A percentile compares a stretch with the other conserved stretches of the same genome.
phyloP scores from a whole-genome alignment of 2,329 filamentous ascomycete genomes.

The Shiraia sp. region DNA sequence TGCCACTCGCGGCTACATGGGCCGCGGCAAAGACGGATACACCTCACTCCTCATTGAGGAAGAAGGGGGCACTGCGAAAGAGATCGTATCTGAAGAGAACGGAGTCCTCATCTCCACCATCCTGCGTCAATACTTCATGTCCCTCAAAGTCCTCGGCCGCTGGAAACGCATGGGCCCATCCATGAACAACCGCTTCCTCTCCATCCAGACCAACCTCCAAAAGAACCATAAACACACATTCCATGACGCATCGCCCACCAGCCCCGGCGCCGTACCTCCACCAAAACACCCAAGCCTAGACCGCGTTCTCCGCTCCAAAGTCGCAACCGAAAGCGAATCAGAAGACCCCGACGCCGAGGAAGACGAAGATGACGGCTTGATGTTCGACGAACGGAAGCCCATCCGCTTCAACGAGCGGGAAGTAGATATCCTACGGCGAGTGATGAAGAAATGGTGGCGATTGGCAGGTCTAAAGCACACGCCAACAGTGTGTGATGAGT shows the following conservation, averaged over 20 bases:
- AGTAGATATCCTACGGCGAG: slow-evolving; percentile 68
- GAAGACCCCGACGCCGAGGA: slow-evolving; percentile 43
- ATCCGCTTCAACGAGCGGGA: slow-evolving; percentile 40
- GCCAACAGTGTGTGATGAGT: slow-evolving; percentile 56
- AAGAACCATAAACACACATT: slow-evolving; percentile 56
- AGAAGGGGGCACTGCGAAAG: slow-evolving; percentile 75
- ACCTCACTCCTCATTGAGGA: slow-evolving; percentile 73
- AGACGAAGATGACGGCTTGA: slow-evolving; percentile 44
- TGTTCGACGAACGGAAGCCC: slow-evolving; percentile 53
- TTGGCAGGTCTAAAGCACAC: slow-evolving; percentile 64
- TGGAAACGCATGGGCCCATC: slow-evolving; percentile 73
- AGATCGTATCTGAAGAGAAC: slow-evolving; percentile 82
- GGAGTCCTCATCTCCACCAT: slow-evolving; percentile 85
- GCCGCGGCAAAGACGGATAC: slow-evolving; percentile 83
- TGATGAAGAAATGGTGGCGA: slow-evolving; percentile 73
- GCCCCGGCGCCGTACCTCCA: slow-evolving; percentile 8
- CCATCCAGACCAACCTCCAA: slow-evolving; percentile 66
- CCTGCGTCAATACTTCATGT: slow-evolving; percentile 89
- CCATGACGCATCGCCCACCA: slow-evolving; percentile 44
- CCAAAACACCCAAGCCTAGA: slow-evolving; percentile 18
- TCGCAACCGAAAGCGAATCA: slow-evolving; percentile 19
- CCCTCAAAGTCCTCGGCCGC: slow-evolving; percentile 75
- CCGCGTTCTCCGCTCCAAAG: slow-evolving; percentile 12
- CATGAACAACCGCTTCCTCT: slow-evolving; percentile 67
- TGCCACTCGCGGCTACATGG: slow-evolving; percentile 87